Conservation (phyloP, 257 asterid species). For the Echites panduratus region DNA sequence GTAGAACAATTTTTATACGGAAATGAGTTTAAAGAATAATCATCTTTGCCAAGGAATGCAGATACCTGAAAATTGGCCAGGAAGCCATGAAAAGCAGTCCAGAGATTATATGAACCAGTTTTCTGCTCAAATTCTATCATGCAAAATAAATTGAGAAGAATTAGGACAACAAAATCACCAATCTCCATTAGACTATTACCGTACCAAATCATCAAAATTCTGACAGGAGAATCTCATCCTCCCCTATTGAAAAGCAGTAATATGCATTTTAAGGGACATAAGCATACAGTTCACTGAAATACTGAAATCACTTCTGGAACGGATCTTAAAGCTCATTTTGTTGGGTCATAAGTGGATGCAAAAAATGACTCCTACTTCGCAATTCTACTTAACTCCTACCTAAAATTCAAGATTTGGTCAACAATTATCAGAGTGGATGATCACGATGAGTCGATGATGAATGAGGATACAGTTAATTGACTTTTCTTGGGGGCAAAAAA, state of each 20-base stretch:
- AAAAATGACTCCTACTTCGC: too few species aligned
- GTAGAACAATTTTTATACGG: not conserved
- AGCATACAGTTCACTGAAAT: not conserved
- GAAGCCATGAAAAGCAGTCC: constrained; percentile 86
- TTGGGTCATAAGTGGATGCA: not conserved
- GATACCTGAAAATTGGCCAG: constrained; percentile 95
- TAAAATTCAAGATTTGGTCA: too few species aligned
- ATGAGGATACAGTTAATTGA: too few species aligned
- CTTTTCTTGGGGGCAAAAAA: too few species aligned
- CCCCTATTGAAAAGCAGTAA: not conserved
- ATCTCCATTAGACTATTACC: not conserved
- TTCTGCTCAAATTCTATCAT: constrained; percentile 76
- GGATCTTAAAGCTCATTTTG: not conserved
- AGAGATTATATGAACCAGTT: constrained; percentile 82
- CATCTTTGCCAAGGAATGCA: constrained; percentile 7
- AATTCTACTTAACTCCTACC: too few species aligned
- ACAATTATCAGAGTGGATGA: too few species aligned
- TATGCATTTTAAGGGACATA: not conserved
- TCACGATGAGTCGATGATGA: too few species aligned
- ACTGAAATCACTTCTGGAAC: not conserved
- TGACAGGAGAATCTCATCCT: not conserved
- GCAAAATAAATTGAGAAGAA: not conserved
- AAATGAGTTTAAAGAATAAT: not conserved
- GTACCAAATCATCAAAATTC: too few species aligned
- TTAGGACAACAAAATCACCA: constrained; percentile 7